Base-by-base conservation (phyloP, 2,329 filamentous ascomycete genomes). In the Botrytis fabae region DNA sequence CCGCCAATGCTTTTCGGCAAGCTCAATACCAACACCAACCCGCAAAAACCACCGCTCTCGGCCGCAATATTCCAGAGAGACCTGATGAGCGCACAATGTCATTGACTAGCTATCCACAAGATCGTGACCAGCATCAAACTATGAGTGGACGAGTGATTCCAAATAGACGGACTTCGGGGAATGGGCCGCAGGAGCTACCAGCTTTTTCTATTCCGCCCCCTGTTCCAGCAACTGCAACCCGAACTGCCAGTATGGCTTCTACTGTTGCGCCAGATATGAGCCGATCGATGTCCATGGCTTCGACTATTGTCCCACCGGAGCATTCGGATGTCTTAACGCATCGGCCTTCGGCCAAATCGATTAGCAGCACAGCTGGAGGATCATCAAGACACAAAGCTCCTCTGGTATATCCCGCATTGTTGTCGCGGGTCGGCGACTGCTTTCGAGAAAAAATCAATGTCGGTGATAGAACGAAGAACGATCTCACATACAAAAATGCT, bases 21-120 rank as follows among this genome's bases (percentile, higher is more conserved):
- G 90, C 92, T 74, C 92, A 90, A 44, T 95, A 93, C 80, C 89
- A 90, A 77, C 85, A 84, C 75, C 85, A 76, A 66, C 87, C 90
- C 78, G 91, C 94, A 2, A 88, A 92, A 75, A 97, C 94, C 66
- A 99, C 96, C 4, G 93, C 95, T 14, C 95, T 98, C 81, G 96
- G 96, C 46, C 89, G 96, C 74, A 86, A 96, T 51, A 94, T 99
- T 14, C 96, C 96, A 1, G 95, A 98, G 80, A 90, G 95, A 71
- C 92, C 95, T 75, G 93, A 97, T 79, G 95, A 98, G 82, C 90
- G 96, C 73, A 91, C 96, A 75, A 98, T 98, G 96, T 97, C 95
- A 63, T 92, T 99, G 91, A 96, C 92, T 8, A 93, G 93, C 16
- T 93, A 94, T 77, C 87, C 91, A 4, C 87, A 92, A 71, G 93